Evolutionary conservation across 169 alveolate species (phyloP).

Genomic region (Plasmodium sp.): DNA sequence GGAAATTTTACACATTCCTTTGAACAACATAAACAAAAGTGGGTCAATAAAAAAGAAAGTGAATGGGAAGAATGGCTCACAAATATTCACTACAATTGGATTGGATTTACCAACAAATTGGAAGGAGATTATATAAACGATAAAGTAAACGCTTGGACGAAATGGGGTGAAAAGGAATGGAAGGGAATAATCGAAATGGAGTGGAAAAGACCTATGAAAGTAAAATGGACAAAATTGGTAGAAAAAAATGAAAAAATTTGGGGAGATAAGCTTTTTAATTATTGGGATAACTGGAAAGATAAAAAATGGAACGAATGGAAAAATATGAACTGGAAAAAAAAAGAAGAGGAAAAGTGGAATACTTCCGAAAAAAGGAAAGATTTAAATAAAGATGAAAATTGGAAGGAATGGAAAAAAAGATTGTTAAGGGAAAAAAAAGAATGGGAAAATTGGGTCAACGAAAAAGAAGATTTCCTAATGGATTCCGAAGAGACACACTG

Average conservation of each 20-base stretch:
- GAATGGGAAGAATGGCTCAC: conserved; percentile 41
- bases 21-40: conserved; percentile 7
- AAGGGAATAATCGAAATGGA: conserved; percentile 12
- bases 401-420: conserved; percentile 16
- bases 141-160: not conserved
- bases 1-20: not conserved
- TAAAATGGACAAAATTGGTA: conserved; percentile 7
- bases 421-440: not conserved
- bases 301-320: conserved; percentile 37
- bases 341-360: conserved; percentile 26
- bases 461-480: not conserved
- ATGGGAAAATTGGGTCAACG: conserved; percentile 29
- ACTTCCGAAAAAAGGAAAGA: not conserved
- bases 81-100: conserved; percentile 22
- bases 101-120: conserved; percentile 18
- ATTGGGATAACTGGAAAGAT: conserved; percentile 7
- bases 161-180: conserved; percentile 35
- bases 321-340: conserved; percentile 12
- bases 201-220: conserved; percentile 23
- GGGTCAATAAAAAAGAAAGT: conserved; percentile 2
- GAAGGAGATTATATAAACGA: conserved; percentile 33
- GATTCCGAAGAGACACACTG: not conserved
- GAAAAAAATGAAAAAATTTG: not conserved
- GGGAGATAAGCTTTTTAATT: not conserved
- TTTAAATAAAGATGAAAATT: conserved; percentile 4